These are phyloP conservation scores for Ceratobasidium sp. DNA, from an alignment of 1,284 basidiomycete species.

Conservation along the genomic window DNA sequence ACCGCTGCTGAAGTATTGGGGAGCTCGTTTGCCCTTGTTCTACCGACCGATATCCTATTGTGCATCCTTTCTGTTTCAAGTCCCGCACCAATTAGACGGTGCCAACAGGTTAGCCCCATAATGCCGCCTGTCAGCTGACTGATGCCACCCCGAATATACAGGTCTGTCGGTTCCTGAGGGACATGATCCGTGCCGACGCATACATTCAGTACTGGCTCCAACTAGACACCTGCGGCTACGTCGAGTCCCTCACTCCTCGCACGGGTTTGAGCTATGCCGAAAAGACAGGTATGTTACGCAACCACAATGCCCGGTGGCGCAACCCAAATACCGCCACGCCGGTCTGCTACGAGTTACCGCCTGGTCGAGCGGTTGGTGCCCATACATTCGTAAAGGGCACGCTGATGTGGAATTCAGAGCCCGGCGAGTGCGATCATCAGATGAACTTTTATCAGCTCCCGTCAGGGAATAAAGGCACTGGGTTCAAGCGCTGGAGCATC, in stretches of 20 bases:
- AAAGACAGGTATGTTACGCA: neutral
- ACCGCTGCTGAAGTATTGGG: neutral
- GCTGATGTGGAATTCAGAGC: neutral
- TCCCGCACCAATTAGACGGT: neutral
- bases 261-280: neutral
- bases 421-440: neutral
- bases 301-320: neutral
- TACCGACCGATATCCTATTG: neutral
- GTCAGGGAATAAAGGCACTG: neutral
- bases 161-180: neutral
- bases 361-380: neutral
- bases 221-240: neutral
- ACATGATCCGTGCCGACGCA: neutral
- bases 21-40: neutral
- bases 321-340: neutral
- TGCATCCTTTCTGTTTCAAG: neutral
- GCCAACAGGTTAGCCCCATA: neutral
- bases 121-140: neutral
- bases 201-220: constrained; percentile 7
- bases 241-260: neutral
- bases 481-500: neutral
- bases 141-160: neutral
- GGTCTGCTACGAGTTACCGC: neutral
- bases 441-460: constrained; percentile 3
- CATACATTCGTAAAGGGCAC: neutral